phyloP scores from a whole-genome alignment of 176 grass and related monocot species.

The Phragmites australis region DNA sequence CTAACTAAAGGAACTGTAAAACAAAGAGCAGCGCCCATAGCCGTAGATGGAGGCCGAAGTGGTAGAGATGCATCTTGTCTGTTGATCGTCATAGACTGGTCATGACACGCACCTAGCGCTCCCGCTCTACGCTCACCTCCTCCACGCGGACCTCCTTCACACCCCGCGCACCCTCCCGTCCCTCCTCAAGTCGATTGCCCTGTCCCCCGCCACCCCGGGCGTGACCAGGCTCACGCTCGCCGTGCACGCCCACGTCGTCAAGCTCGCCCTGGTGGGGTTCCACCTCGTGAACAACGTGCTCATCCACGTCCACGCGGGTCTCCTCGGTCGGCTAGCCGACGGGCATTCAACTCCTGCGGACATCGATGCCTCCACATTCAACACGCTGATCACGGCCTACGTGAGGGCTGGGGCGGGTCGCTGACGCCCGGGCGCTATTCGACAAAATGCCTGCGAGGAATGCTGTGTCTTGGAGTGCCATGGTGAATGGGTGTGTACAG shows the following conservation, averaged over 20 bases:
- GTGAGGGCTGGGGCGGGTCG: conserved; percentile 12
- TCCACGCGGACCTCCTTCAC: conserved; percentile 39
- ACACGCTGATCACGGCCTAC: conserved; percentile 51
- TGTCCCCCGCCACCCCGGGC: conserved; percentile 24
- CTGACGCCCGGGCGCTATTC: conserved; percentile 31
- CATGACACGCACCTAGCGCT: conserved; percentile 24
- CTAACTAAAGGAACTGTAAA: too few relatives aligned
- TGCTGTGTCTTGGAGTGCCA: conserved; percentile 54
- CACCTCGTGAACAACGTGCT: conserved; percentile 56
- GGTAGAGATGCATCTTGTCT: too few relatives aligned
- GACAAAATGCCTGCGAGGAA: conserved; percentile 58
- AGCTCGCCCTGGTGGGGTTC: conserved; percentile 45
- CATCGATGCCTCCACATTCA: conserved; percentile 41
- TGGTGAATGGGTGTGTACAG: conserved; percentile 56
- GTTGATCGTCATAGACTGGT: too few relatives aligned
- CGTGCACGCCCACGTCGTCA: conserved; percentile 50
- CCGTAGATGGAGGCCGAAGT: too few relatives aligned
- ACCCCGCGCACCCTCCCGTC: conserved; percentile 45
- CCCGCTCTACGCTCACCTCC: conserved; percentile 46
- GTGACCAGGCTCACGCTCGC: conserved; percentile 25
- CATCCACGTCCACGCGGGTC: conserved; percentile 46
- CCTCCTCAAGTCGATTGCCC: conserved; percentile 38
- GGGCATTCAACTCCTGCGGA: conserved; percentile 41
- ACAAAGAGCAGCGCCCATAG: too few relatives aligned
- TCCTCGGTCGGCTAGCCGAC: conserved; percentile 33